Evolutionary conservation across 2,329 filamentous ascomycete genomes (phyloP).

Genomic region (Talaromyces sp.): DNA sequence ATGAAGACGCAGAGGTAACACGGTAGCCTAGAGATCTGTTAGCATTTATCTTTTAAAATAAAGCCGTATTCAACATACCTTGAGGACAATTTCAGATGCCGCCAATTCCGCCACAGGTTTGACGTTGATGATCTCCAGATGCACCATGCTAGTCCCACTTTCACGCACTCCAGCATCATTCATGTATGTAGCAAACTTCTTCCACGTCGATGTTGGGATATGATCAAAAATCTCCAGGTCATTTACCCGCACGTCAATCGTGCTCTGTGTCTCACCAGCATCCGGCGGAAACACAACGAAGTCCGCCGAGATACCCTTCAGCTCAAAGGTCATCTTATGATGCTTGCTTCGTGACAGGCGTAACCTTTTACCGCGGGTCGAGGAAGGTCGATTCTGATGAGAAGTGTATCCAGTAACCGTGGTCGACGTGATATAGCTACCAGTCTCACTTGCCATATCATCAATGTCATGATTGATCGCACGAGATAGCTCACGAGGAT

Average conservation of each 20-base stretch:
- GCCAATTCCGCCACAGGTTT: slow-evolving; percentile 80
- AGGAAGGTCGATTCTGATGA: slow-evolving; percentile 35
- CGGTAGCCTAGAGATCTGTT: slow-evolving; percentile 51
- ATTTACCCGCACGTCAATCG: slow-evolving; percentile 76
- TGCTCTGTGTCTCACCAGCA: slow-evolving; percentile 79
- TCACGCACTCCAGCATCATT: slow-evolving; percentile 83
- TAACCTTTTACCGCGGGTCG: slow-evolving; percentile 57
- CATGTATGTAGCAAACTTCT: slow-evolving; percentile 94
- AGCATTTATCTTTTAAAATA: slow-evolving; percentile 11
- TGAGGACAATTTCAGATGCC: slow-evolving; percentile 84
- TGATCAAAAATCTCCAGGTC: slow-evolving; percentile 92
- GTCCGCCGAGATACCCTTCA: slow-evolving; percentile 80
- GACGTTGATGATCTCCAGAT: slow-evolving; percentile 83
- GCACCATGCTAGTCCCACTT: slow-evolving; percentile 82
- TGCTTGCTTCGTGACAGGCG: slow-evolving; percentile 80
- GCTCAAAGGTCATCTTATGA: slow-evolving; percentile 94
- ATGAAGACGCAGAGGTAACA: slow-evolving; percentile 84
- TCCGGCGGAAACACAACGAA: slow-evolving; percentile 74
- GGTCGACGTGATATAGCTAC: slow-evolving; percentile 79
- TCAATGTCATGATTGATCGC: slow-evolving; percentile 88
- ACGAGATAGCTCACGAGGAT: slow-evolving; percentile 75
- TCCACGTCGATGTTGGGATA: slow-evolving; percentile 94
- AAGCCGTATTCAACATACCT: slow-evolving; percentile 45
- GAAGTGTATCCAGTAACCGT: slow-evolving; percentile 36
- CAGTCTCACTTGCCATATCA: slow-evolving; percentile 82